Conservation (phyloP, 2,329 filamentous ascomycete species). For the Cladosporium oxysporum region DNA sequence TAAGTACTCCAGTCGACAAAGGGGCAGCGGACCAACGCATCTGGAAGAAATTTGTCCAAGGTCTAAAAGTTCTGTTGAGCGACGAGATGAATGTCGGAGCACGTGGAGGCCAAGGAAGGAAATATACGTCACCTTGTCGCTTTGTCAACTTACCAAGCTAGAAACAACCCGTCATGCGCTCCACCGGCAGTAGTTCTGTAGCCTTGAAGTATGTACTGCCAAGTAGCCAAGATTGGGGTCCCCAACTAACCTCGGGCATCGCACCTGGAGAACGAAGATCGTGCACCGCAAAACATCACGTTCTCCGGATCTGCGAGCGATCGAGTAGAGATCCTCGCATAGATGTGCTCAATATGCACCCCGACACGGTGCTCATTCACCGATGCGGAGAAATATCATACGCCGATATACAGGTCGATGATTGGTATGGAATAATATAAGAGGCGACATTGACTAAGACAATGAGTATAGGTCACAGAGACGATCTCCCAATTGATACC, state of each 20-base stretch:
- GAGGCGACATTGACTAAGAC: background rate
- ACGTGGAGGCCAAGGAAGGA: background rate
- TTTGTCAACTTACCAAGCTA: background rate
- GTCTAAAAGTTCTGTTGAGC: background rate
- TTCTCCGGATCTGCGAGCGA: background rate
- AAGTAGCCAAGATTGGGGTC: slow-evolving; percentile 8
- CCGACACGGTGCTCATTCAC: background rate
- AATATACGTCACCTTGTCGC: background rate
- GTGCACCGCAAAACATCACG: background rate
- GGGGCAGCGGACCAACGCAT: background rate
- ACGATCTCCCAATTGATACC: background rate
- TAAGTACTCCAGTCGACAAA: background rate
- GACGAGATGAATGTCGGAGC: background rate
- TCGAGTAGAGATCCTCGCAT: background rate
- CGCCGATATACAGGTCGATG: background rate
- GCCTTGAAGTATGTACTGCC: background rate
- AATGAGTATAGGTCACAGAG: background rate
- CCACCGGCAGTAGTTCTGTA: background rate
- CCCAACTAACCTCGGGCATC: background rate
- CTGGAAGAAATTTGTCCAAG: background rate
- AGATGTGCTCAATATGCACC: background rate
- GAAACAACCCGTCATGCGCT: background rate
- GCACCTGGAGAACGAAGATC: background rate
- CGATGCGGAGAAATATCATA: background rate
- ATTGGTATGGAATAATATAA: background rate